A percentile compares a stretch with the other conserved stretches of the same genome.
Conservation (phyloP, 1,284 basidiomycete genomes). For the Rhodotorula sp. region DNA sequence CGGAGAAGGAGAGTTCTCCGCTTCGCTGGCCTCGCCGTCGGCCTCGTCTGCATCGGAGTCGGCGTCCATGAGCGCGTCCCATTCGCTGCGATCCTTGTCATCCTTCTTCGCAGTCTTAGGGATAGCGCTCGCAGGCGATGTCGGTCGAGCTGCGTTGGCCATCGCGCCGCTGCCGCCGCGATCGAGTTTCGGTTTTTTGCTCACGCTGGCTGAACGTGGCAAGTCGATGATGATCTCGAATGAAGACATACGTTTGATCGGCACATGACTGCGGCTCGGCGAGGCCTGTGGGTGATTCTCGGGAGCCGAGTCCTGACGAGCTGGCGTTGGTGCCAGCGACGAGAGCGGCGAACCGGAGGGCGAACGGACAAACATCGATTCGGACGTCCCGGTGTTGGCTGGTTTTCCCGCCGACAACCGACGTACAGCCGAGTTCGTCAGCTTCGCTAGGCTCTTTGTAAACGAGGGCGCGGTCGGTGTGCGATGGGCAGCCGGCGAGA, state of each 20-base stretch:
- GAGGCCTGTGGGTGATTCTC: not conserved
- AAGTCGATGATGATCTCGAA: constrained; percentile 4
- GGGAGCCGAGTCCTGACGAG: not conserved
- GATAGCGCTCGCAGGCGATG: no score
- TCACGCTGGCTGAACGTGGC: not conserved
- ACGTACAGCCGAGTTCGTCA: not conserved
- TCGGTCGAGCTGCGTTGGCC: not conserved
- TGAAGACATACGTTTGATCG: not conserved
- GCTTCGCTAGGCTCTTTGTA: not conserved
- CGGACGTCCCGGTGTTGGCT: not conserved
- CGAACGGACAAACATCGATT: not conserved
- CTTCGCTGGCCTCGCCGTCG: not conserved
- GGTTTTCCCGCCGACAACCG: not conserved
- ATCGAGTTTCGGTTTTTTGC: not conserved
- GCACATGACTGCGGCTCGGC: not conserved
- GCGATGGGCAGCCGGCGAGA: not conserved
- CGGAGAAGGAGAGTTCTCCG: not conserved
- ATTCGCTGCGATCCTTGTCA: constrained; percentile 14
- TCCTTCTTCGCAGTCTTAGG: not conserved
- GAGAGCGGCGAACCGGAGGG: constrained; percentile 16
- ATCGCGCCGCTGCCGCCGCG: not conserved
- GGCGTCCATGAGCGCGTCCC: constrained; percentile 2
- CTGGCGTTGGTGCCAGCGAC: constrained; percentile 9
- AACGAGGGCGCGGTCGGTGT: not conserved
- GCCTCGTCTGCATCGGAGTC: not conserved